A percentile compares a stretch with the other conserved stretches of the same genome.
phyloP scores from a whole-genome alignment of 2,329 filamentous ascomycete genomes.

The Xylaria digitata region DNA sequence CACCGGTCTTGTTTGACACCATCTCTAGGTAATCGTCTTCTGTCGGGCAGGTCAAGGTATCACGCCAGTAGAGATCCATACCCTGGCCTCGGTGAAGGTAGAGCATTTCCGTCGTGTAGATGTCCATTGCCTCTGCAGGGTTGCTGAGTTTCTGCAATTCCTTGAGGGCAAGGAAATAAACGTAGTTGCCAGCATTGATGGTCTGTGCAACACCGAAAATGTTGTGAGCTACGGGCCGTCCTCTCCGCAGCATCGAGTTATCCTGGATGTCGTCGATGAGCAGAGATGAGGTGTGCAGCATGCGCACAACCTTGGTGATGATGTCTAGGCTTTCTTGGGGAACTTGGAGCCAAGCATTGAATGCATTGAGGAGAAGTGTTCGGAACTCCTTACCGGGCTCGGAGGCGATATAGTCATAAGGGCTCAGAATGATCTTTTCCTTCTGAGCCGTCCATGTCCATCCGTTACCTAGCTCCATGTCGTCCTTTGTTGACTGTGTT shows the following conservation, averaged over 20 bases:
- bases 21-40: conserved; percentile 93
- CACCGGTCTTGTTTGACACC: conserved; percentile 91
- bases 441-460: conserved; percentile 77
- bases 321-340: conserved; percentile 75
- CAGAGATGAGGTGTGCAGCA: conserved; percentile 86
- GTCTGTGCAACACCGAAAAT: conserved; percentile 90
- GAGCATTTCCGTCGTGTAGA: conserved; percentile 84
- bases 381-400: conserved; percentile 89
- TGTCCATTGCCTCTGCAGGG: conserved; percentile 68
- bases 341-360: conserved; percentile 83
- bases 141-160: conserved; percentile 79
- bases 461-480: conserved; percentile 62
- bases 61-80: conserved; percentile 92
- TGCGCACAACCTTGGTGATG: conserved; percentile 83
- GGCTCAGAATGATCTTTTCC: conserved; percentile 80
- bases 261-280: conserved; percentile 92
- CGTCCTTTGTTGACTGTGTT: conserved; percentile 63
- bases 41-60: conserved; percentile 83
- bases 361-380: conserved; percentile 80
- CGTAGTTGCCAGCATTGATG: conserved; percentile 90
- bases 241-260: conserved; percentile 78
- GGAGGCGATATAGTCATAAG: conserved; percentile 82
- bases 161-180: conserved; percentile 83
- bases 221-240: conserved; percentile 83
- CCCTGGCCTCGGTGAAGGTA: conserved; percentile 91